Base-by-base conservation (phyloP, 2,329 filamentous ascomycete genomes). In the Hansfordia pulvinata region DNA sequence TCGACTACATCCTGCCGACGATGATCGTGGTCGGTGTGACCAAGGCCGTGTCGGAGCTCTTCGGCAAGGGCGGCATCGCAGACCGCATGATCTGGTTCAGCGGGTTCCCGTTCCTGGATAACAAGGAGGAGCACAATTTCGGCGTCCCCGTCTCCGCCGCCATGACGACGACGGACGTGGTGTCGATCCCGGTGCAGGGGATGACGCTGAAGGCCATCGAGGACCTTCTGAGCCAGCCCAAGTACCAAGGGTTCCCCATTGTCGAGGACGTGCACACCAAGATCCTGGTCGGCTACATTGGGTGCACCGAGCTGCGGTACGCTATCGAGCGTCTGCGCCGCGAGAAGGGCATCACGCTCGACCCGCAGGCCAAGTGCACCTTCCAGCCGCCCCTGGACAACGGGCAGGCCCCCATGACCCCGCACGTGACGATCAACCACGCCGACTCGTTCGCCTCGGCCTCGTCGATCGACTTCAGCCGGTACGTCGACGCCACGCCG, bases 21-120 rank as follows among this genome's bases (percentile, higher is more conserved):
- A 98, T 98, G 90, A 94, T 98, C 40, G 90, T 96, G 1, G 90
- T 96, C 3, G 90, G 90, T 25, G 80, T 94, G 17, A 96, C 88
- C 20, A 98, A 98, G 59, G 82, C 82, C 10, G 82, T 98, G 24
- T 76, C 81, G 34, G 84, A 93, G 38, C 64, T 85, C 9, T 90
- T 93, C 44, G 84, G 85, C n/a, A 92, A 88, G 47, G 90, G 88
- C 17, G 90, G 90, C 24, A 96, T 98, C 31, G 90, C 90, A 13
- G 90, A 98, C 50, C 78, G 85, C 34, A 93, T 94, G 83, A 98
- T 98, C 41, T 93, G 85, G 78, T 93, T 94, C 56, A 96, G 84
- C 41, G 90, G 90, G 2, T 93, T 94, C 44, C 90, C 90, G 0
- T 98, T 92, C 54, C 64, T 98, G 3, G 90, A 98, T 55, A 92